Evolutionary conservation across 805 yeast species (phyloP), one percentile per base, ranked within the genome.

Genomic region (Barnettozyma californica): DNA sequence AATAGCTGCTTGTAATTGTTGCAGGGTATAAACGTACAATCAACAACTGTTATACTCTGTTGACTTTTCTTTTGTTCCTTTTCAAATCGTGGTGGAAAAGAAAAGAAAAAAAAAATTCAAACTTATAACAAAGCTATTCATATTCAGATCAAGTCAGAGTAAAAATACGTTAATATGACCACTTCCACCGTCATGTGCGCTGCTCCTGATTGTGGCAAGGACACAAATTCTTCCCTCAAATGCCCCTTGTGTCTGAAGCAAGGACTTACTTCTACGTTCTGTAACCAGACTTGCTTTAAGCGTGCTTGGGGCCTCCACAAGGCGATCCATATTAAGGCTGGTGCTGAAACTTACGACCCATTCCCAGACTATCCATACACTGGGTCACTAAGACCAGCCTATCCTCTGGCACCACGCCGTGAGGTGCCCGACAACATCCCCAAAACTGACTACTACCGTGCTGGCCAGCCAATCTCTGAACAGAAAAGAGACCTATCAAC

Each of bases 191-290:
- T 45, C n/a, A n/a, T 57, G 43, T 92, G 97, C 68, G 71, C 87
- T 10, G 86, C 96, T 21, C 79, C 87, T 19, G 87, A 80, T 58
- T 94, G 99, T 71, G 94, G 94, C 19, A 90, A 89, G 59, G 77
- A 74, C 34, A 90, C 96, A 13, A 71, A 71, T 4, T 84, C 95
- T 19, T 67, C 75, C 38, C 72, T 94, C 55, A 90, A 90, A 64
- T 94, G 99, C 66, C 99, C 99, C 0, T 73, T 91, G 14, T 94
- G 99, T 67, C 68, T 94, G 53, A 91, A 94, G 62, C 75, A 75
- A 51, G 87, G 81, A 14, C 57, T 78, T 44, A 71, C 74, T 37
- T 71, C 78, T 43, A 75, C 75, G 18, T 94, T 92, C 68, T 94
- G 99, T 70, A 77, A 82, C 61, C 96, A 91, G 55, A 68, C 69